Base-by-base conservation (phyloP, 2,329 filamentous ascomycete species). In the Stemphylium beticola region DNA sequence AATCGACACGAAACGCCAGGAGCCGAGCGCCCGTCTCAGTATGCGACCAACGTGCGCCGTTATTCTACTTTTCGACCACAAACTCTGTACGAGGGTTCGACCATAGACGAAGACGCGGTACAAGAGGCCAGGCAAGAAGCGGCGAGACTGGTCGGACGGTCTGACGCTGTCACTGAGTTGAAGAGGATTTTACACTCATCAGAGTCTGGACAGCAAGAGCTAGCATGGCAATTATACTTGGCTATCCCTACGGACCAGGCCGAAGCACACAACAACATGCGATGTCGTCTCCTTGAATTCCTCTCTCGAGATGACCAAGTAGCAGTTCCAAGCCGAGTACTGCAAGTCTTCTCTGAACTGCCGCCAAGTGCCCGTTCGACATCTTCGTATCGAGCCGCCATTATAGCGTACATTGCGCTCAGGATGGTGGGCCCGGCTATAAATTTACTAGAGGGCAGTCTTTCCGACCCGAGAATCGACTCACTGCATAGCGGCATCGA, bases 271-370 rank as follows among this genome's bases (percentile, higher is more conserved):
- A 17, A 55, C 4, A 31, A 39, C 1, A 24, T 73, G 34, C 57
- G 52, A 10, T 53, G 44, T 12, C 52, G 68, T 34, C 57, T 76
- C 10, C 65, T 77, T 8, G 61, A 69, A 12, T 74, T 73, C 44
- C 58, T 77, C 12, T 58, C 48, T 4, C 38, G 51, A 10, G 57
- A 66, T 14, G 54, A 56, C 11, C 47, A 60, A 10, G 41, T 65
- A 2, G 43, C 74, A 20, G 76, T 83, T 63, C 69, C 76, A 12
- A 73, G 75, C 52, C 77, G 80, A 41, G 72, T 76, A 15, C 72
- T 78, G 43, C 57, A 73, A n/a, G 55, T 85, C 8, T 85, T 85
- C 61, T 65, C 78, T 26, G 53, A 60, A 3, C 75, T 83, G 22
- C 64, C 74, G 3, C 20, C 55, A 1, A 49, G 72, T 8, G 49